Conservation (phyloP, 179 eudicot genomes). For the Beta macrorhiza region DNA sequence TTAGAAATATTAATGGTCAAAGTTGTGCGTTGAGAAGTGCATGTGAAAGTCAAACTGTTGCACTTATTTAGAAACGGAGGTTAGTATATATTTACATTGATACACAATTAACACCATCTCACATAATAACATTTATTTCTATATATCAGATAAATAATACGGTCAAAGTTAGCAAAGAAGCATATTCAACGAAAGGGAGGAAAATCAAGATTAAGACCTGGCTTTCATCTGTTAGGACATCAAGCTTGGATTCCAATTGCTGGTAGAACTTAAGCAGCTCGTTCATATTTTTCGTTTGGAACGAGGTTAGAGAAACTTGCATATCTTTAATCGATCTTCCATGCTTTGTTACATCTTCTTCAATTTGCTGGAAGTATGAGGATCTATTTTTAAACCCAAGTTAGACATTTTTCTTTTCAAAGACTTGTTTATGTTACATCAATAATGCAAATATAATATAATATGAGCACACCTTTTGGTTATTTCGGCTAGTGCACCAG, state of each 20-base stretch:
- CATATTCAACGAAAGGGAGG: too few species aligned
- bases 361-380: slow-evolving; percentile 80
- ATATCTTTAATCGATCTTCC: slow-evolving; percentile 56
- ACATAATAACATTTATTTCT: too few species aligned
- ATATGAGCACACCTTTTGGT: slow-evolving; percentile 63
- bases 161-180: too few species aligned
- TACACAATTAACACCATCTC: too few species aligned
- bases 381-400: slow-evolving; percentile 43
- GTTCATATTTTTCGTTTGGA: slow-evolving; percentile 78
- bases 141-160: too few species aligned
- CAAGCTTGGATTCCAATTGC: slow-evolving; percentile 68
- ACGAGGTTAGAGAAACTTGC: slow-evolving; percentile 49
- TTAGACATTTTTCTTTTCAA: not conserved
- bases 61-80: too few species aligned
- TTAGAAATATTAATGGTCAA: too few species aligned
- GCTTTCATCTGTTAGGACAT: slow-evolving; percentile 84
- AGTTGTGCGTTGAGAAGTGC: too few species aligned
- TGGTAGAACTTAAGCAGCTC: slow-evolving; percentile 77
- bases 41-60: too few species aligned
- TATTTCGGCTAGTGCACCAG: slow-evolving; percentile 95
- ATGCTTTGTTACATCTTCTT: slow-evolving; percentile 74
- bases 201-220: slow-evolving; percentile 47
- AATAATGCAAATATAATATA: not conserved
- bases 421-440: not conserved
- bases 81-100: too few species aligned